Percentiles rank a stretch among this genome's conserved stretches.
These are phyloP conservation scores for Ascochyta koolunga DNA, from an alignment of 2,329 filamentous ascomycete species.

Conservation along the genomic window DNA sequence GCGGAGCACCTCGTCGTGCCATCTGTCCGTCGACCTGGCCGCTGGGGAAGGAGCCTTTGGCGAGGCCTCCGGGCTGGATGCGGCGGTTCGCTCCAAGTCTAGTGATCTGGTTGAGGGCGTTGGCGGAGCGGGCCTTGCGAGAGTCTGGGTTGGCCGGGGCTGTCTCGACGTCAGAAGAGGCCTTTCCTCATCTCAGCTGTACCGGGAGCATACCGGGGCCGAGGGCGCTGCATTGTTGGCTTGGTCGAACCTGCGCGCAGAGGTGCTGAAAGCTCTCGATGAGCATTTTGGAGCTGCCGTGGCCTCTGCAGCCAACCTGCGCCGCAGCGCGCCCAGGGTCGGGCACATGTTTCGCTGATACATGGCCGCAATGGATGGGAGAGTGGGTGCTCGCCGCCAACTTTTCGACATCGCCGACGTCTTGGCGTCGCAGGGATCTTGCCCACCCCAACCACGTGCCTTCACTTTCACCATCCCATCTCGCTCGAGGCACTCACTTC, in stretches of 20 bases:
- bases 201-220: constrained; percentile 26
- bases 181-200: neutral
- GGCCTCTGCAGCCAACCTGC: constrained; percentile 29
- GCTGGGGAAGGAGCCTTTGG: constrained; percentile 29
- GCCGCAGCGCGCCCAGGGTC: constrained; percentile 40
- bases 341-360: constrained; percentile 44
- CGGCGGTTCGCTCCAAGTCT: constrained; percentile 31
- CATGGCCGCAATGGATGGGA: constrained; percentile 37
- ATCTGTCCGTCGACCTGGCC: constrained; percentile 20
- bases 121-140: constrained; percentile 34
- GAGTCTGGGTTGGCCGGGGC: constrained; percentile 22
- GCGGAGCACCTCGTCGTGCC: neutral
- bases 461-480: constrained; percentile 13
- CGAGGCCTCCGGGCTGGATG: constrained; percentile 24
- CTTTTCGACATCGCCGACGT: constrained; percentile 35
- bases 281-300: constrained; percentile 23
- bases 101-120: constrained; percentile 34
- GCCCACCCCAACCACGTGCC: constrained; percentile 22
- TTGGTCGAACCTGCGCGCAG: constrained; percentile 35
- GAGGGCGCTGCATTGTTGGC: constrained; percentile 25
- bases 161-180: constrained; percentile 17
- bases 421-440: constrained; percentile 38
- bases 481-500: constrained; percentile 2
- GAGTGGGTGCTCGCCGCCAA: constrained; percentile 21
- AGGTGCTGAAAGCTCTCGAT: constrained; percentile 35